Conservation (phyloP, 768 basidiomycete genomes). For the Wakefieldia striispora region DNA sequence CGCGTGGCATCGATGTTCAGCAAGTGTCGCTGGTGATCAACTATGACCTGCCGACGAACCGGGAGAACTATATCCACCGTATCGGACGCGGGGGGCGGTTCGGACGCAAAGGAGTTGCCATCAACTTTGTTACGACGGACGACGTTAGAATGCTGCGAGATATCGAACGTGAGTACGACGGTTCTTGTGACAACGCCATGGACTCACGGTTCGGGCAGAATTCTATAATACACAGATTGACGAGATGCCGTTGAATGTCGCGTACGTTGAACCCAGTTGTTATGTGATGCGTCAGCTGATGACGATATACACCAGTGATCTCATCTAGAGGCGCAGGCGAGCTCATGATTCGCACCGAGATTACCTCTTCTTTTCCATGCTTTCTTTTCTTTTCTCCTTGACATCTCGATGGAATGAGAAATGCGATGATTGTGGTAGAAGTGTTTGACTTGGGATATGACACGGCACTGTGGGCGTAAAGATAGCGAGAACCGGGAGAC, state of each 20-base stretch:
- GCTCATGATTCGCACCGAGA: too few species aligned
- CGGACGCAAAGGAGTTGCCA: constrained; percentile 94
- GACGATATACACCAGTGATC: constrained; percentile 51
- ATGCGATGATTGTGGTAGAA: too few species aligned
- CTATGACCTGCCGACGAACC: constrained; percentile 88
- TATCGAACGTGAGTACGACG: constrained; percentile 81
- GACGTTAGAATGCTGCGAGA: constrained; percentile 92
- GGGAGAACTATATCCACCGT: constrained; percentile 98
- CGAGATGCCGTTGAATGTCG: constrained; percentile 96
- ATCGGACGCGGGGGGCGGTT: constrained; percentile 98
- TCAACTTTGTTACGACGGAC: constrained; percentile 95
- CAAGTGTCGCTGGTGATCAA: constrained; percentile 96
- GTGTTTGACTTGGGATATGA: too few species aligned
- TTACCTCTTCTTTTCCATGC: too few species aligned
- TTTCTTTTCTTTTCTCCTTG: too few species aligned
- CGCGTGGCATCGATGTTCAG: constrained; percentile 98
- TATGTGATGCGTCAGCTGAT: constrained; percentile 12
- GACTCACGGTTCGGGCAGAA: constrained; percentile 41
- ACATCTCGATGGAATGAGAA: too few species aligned
- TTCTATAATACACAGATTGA: constrained; percentile 96
- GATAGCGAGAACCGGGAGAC: too few species aligned
- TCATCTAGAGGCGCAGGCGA: constrained; percentile 52
- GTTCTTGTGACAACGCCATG: neutral
- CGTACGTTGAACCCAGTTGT: constrained; percentile 44
- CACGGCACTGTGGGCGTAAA: too few species aligned